phyloP scores from a whole-genome alignment of 495 filamentous ascomycete species.

The Aspergillus mulundensis region DNA sequence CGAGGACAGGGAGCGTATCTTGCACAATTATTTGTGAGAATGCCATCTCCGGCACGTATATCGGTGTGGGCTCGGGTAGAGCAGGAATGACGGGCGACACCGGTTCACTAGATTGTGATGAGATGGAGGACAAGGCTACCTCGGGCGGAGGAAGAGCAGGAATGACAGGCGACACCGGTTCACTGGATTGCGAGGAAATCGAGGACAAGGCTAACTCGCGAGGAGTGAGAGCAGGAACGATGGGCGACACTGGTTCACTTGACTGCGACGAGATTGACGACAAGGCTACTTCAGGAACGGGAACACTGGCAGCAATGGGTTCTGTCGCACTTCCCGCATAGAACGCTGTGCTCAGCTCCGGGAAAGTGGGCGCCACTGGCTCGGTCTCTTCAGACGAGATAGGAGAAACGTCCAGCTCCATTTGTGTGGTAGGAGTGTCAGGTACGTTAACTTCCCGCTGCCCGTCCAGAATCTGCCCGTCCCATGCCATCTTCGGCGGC shows the following conservation, averaged over 20 bases:
- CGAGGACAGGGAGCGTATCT: slow-evolving; percentile 24
- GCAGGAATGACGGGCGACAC: background rate
- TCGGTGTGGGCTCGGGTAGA: slow-evolving; percentile 15
- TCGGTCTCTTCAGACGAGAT: slow-evolving; percentile 37
- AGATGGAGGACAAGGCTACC: too few species aligned
- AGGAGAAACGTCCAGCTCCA: slow-evolving; percentile 32
- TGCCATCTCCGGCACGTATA: slow-evolving; percentile 21
- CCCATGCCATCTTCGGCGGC: slow-evolving; percentile 39
- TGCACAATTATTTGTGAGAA: slow-evolving; percentile 22
- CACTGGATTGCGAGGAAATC: slow-evolving; percentile 31
- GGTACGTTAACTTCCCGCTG: slow-evolving; percentile 17
- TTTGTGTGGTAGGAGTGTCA: slow-evolving; percentile 17
- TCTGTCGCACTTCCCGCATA: slow-evolving; percentile 27
- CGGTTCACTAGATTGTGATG: too few species aligned
- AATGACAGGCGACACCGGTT: slow-evolving; percentile 21
- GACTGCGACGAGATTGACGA: background rate
- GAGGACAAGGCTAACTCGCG: slow-evolving; percentile 25
- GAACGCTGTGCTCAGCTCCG: slow-evolving; percentile 32
- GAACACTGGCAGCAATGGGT: slow-evolving; percentile 24
- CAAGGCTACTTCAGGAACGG: slow-evolving; percentile 6
- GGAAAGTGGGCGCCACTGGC: slow-evolving; percentile 29
- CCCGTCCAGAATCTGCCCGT: slow-evolving; percentile 21
- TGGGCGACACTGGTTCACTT: background rate
- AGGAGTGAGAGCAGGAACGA: slow-evolving; percentile 14
- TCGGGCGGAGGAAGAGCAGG: background rate